A percentile compares a stretch with the other conserved stretches of the same genome.
phyloP scores from a whole-genome alignment of 257 asterid species.

The Przewalskia tangutica region DNA sequence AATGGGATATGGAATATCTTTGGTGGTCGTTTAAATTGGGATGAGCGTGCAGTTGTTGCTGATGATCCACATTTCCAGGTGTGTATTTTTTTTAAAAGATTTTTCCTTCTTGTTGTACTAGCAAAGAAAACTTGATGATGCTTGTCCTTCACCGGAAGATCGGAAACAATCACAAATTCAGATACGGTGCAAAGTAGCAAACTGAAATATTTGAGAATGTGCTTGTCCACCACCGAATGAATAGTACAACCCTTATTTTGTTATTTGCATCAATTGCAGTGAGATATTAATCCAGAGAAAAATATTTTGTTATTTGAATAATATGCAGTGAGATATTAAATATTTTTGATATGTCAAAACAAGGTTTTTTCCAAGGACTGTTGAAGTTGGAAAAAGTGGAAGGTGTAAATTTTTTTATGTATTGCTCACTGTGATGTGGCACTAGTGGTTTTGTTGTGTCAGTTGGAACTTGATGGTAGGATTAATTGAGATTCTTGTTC shows the following conservation, averaged over 20 bases:
- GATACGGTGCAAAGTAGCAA: neutral
- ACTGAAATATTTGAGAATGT: neutral
- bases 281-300: neutral
- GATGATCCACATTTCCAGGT: conserved; percentile 99
- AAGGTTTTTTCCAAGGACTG: neutral
- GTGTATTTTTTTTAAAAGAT: neutral
- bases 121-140: neutral
- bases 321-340: neutral
- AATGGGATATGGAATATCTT: conserved; percentile 95
- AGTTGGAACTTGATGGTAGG: neutral
- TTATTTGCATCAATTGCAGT: neutral
- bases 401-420: neutral
- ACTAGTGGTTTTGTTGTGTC: neutral
- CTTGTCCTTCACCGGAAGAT: neutral
- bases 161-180: neutral
- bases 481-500: neutral
- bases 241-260: neutral
- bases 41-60: conserved; percentile 86
- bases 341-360: neutral
- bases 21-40: conserved; percentile 97
- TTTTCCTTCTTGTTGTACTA: neutral
- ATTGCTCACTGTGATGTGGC: neutral
- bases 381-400: neutral
- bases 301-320: neutral
- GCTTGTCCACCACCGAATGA: neutral